phyloP scores from a whole-genome alignment of 1,139 yeast species.

The Debaryomyces singareniensis region DNA sequence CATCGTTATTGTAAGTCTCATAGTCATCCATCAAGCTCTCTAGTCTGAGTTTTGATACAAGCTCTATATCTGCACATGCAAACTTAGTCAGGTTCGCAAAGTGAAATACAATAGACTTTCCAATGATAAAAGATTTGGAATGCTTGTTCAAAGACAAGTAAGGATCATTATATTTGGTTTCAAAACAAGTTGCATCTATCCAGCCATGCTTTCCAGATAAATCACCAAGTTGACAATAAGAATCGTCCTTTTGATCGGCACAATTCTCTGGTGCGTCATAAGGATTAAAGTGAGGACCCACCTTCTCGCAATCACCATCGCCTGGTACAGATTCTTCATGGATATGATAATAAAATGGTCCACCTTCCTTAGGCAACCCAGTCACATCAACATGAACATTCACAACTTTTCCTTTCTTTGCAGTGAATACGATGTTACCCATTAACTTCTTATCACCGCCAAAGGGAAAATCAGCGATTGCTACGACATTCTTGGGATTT shows the following conservation, averaged over 20 bases:
- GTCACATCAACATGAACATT: conserved; percentile 55
- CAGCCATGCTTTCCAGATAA: conserved; percentile 60
- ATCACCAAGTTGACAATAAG: conserved; percentile 55
- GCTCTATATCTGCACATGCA: conserved; percentile 53
- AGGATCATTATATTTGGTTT: conserved; percentile 46
- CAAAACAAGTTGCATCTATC: conserved; percentile 50
- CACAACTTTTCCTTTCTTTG: conserved; percentile 39
- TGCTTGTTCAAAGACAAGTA: conserved; percentile 44
- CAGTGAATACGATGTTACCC: conserved; percentile 49
- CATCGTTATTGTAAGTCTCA: conserved; percentile 11
- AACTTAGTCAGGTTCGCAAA: conserved; percentile 41
- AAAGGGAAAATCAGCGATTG: conserved; percentile 52
- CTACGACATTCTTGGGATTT: conserved; percentile 44
- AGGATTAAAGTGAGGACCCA: conserved; percentile 51
- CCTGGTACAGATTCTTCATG: conserved; percentile 43
- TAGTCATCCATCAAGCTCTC: conserved; percentile 22
- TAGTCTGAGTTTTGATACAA: conserved; percentile 21
- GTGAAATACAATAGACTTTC: conserved; percentile 48
- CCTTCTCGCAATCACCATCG: conserved; percentile 41
- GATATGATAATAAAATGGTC: conserved; percentile 55
- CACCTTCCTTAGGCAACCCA: conserved; percentile 50
- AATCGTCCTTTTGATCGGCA: conserved; percentile 39
- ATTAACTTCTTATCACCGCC: conserved; percentile 32
- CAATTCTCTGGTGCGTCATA: conserved; percentile 41
- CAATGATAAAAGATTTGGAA: conserved; percentile 45